Conservation (phyloP, 83 land plant genomes). For the Picea abies region DNA sequence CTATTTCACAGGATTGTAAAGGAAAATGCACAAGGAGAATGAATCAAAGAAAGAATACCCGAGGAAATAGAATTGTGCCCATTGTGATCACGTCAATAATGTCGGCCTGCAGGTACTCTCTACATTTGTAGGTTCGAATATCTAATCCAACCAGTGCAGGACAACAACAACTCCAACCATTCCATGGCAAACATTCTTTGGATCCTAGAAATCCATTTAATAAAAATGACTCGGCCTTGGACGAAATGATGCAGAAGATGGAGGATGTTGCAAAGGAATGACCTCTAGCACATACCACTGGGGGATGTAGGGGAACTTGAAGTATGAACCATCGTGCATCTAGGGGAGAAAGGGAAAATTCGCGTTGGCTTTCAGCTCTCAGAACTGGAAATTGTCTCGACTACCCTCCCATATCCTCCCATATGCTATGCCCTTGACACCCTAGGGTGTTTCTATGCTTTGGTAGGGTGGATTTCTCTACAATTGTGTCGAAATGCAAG, state of each 20-base stretch:
- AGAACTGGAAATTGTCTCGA: too few species aligned
- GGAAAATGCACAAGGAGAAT: neutral
- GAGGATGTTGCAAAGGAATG: neutral
- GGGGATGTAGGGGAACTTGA: slow-evolving; percentile 16
- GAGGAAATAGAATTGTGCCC: slow-evolving; percentile 96
- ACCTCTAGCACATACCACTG: slow-evolving; percentile 9
- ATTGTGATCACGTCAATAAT: slow-evolving; percentile 81
- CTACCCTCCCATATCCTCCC: too few species aligned
- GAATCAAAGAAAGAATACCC: slow-evolving; percentile 34
- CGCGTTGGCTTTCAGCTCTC: too few species aligned
- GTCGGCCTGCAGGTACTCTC: slow-evolving; percentile 67
- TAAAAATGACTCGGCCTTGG: too few species aligned
- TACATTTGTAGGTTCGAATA: slow-evolving; percentile 47
- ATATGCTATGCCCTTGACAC: too few species aligned
- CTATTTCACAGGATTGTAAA: neutral
- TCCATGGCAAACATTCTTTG: slow-evolving; percentile 38
- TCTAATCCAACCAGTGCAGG: slow-evolving; percentile 79
- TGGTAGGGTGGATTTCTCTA: too few species aligned
- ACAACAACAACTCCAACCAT: slow-evolving; percentile 61
- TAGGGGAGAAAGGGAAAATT: too few species aligned
- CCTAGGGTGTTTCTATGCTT: too few species aligned
- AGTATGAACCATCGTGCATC: neutral
- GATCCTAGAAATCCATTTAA: slow-evolving; percentile 29
- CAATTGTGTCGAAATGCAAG: too few species aligned
- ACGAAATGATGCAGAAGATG: slow-evolving; percentile 32